Percentiles rank a stretch among this genome's conserved stretches.
These are phyloP conservation scores for Leucaena leucocephala DNA, from an alignment of 306 rosid genomes.

Conservation along the genomic window DNA sequence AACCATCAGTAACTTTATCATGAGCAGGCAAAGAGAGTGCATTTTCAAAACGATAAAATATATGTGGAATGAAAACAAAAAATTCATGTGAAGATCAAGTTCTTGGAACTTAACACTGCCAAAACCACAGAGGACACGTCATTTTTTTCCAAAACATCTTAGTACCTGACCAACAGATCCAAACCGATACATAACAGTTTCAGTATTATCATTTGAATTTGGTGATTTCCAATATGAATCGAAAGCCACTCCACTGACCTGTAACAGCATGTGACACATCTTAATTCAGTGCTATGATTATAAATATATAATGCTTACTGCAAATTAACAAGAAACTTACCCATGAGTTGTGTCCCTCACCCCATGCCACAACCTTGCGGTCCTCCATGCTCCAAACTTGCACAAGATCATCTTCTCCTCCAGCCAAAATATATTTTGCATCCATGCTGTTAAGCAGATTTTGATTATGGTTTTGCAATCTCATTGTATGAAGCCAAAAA, in stretches of 20 bases:
- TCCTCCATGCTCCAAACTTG: slow-evolving; percentile 99
- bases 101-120: slow-evolving; percentile 2
- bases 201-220: slow-evolving; percentile 72
- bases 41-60: slow-evolving; percentile 18
- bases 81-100: neutral
- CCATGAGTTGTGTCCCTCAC: slow-evolving; percentile 99
- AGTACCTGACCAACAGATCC: slow-evolving; percentile 98
- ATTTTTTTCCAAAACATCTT: neutral
- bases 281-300: slow-evolving; percentile 25
- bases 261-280: slow-evolving; percentile 31
- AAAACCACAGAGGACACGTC: slow-evolving; percentile 1
- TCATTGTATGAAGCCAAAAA: slow-evolving; percentile 18
- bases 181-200: slow-evolving; percentile 80
- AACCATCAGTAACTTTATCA: slow-evolving; percentile 22
- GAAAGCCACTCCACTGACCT: slow-evolving; percentile 98
- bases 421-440: slow-evolving; percentile 92
- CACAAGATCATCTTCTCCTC: slow-evolving; percentile 99
- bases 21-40: slow-evolving; percentile 23
- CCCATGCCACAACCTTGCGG: slow-evolving; percentile 98
- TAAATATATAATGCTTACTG: slow-evolving; percentile 16
- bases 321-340: slow-evolving; percentile 53
- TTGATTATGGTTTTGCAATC: slow-evolving; percentile 13
- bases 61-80: slow-evolving; percentile 13
- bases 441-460: slow-evolving; percentile 63
- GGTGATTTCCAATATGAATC: slow-evolving; percentile 99